Evolutionary conservation across 78 protist species (phyloP).

Genomic region (Dictyostelium citrinum): DNA sequence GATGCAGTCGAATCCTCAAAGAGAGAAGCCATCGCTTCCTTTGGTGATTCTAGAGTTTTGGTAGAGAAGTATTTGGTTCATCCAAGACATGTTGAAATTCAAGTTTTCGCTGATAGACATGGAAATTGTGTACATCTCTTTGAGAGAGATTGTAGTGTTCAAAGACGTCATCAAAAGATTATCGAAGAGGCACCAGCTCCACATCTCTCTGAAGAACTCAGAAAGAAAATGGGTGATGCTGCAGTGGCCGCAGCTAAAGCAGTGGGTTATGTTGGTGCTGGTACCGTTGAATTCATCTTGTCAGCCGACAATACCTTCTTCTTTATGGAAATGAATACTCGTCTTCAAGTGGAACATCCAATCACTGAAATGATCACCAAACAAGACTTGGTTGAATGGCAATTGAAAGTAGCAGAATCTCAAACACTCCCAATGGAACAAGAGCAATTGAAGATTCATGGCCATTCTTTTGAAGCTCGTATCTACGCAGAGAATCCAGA

Average conservation of each 20-base stretch:
- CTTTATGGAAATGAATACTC: constrained; percentile 96
- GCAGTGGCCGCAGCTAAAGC: constrained; percentile 96
- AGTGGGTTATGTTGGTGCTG: constrained; percentile 96
- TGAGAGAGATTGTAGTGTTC: constrained; percentile 98
- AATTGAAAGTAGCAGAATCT: constrained; percentile 77
- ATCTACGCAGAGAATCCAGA: constrained; percentile 95
- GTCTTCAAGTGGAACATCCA: constrained; percentile 96
- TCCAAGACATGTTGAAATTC: constrained; percentile 96
- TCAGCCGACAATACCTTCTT: constrained; percentile 81
- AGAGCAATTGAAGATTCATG: constrained; percentile 70
- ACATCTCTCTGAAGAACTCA: constrained; percentile 70
- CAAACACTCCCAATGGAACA: constrained; percentile 83
- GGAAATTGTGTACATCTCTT: constrained; percentile 92
- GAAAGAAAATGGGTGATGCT: constrained; percentile 89
- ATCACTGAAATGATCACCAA: constrained; percentile 92
- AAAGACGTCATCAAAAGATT: constrained; percentile 97
- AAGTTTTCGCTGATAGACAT: constrained; percentile 93
- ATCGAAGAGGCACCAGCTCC: constrained; percentile 98
- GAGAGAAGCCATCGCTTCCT: constrained; percentile 87
- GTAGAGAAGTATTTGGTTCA: constrained; percentile 89
- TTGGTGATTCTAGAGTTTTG: constrained; percentile 93
- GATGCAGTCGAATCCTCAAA: constrained; percentile 82
- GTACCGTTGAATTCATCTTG: constrained; percentile 96
- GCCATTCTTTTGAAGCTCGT: constrained; percentile 93
- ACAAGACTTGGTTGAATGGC: constrained; percentile 93